Percentiles rank a stretch among this genome's conserved stretches.
These are phyloP conservation scores for Leucoagaricus sp. DNA, from an alignment of 1,284 basidiomycete species.

Conservation along the genomic window DNA sequence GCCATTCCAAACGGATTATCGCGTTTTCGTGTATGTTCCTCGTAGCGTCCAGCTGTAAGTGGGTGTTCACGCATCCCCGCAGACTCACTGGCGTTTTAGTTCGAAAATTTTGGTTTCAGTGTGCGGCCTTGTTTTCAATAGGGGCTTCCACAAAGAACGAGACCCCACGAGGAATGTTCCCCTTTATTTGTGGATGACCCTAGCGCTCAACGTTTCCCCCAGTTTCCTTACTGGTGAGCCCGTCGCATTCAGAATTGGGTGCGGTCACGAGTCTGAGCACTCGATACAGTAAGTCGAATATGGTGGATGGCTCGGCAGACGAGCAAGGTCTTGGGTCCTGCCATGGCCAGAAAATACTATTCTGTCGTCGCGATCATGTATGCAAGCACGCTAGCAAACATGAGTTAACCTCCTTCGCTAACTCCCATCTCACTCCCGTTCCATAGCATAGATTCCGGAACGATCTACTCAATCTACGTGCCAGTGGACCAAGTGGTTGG, in stretches of 20 bases:
- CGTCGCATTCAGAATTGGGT: background rate
- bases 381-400: too few relatives aligned
- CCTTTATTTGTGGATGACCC: conserved; percentile 25
- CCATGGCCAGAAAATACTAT: conserved; percentile 21
- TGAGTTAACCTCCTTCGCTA: background rate
- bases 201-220: conserved; percentile 21
- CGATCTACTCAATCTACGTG: conserved; percentile 22
- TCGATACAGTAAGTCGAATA: conserved; percentile 22
- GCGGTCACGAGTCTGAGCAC: too few relatives aligned
- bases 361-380: conserved; percentile 22
- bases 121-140: conserved; percentile 24
- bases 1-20: conserved; percentile 19
- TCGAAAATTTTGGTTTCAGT: conserved; percentile 18
- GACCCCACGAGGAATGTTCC: conserved; percentile 4
- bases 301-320: conserved; percentile 21
- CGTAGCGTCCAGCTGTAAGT: conserved; percentile 20
- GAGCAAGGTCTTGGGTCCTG: conserved; percentile 19
- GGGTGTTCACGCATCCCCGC: too few relatives aligned
- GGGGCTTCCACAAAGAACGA: conserved; percentile 12
- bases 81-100: too few relatives aligned
- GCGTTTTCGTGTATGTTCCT: conserved; percentile 19
- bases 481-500: conserved; percentile 12
- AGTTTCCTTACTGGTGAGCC: conserved; percentile 21
- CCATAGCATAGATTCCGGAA: conserved; percentile 22
- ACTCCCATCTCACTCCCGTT: background rate